Evolutionary conservation across 169 alveolate species (phyloP).

Genomic region (Babesia bigemina): DNA sequence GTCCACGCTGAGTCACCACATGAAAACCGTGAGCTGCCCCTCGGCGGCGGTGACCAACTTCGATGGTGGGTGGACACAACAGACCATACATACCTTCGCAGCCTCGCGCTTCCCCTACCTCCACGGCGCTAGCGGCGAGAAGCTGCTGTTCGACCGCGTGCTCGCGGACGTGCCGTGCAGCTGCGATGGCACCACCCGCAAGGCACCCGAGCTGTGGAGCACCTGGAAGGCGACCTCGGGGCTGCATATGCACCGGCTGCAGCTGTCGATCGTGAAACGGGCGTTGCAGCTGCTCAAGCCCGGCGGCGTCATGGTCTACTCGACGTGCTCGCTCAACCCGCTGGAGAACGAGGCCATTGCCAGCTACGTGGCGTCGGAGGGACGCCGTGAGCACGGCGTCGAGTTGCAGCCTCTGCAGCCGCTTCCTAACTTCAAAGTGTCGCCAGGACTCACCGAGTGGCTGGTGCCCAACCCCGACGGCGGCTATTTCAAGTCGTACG

Average conservation of each 20-base stretch:
- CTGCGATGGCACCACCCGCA: slow-evolving; percentile 96
- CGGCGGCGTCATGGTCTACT: slow-evolving; percentile 85
- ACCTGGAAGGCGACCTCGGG: slow-evolving; percentile 94
- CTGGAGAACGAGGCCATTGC: slow-evolving; percentile 91
- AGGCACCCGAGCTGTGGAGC: slow-evolving; percentile 90
- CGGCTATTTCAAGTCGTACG: slow-evolving; percentile 58
- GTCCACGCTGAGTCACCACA: slow-evolving; percentile 56
- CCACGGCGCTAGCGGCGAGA: slow-evolving; percentile 30
- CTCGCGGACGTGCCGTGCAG: slow-evolving; percentile 96
- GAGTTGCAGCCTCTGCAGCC: slow-evolving; percentile 53
- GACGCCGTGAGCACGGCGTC: slow-evolving; percentile 56
- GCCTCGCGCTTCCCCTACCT: slow-evolving; percentile 62
- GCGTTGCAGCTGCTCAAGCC: slow-evolving; percentile 79
- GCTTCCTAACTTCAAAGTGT: slow-evolving; percentile 61
- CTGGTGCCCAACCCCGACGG: slow-evolving; percentile 65
- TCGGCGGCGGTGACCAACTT: slow-evolving; percentile 55
- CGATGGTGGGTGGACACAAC: slow-evolving; percentile 33
- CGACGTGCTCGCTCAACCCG: slow-evolving; percentile 97
- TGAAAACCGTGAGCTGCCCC: slow-evolving; percentile 42
- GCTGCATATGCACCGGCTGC: slow-evolving; percentile 86
- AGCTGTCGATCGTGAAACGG: slow-evolving; percentile 87
- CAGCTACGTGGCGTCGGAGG: slow-evolving; percentile 64
- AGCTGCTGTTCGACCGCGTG: slow-evolving; percentile 43
- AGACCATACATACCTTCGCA: not conserved
- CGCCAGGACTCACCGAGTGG: slow-evolving; percentile 71